Evolutionary conservation across 345 rosid genomes (phyloP).

Genomic region (Syzygium oleosum): DNA sequence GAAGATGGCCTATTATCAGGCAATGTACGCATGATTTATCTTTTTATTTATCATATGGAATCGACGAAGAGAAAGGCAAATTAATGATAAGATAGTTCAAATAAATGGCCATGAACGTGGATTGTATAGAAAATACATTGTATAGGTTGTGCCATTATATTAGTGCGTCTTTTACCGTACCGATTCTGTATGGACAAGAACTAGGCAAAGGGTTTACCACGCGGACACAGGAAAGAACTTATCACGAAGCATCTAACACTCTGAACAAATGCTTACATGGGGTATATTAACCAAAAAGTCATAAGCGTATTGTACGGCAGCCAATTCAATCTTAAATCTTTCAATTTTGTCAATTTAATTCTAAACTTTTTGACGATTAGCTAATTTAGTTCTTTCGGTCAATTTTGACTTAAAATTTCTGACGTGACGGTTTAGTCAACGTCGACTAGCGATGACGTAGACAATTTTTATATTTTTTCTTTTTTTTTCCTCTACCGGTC

Average conservation of each 20-base stretch:
- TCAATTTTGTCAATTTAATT: neutral
- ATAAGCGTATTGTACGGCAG: neutral
- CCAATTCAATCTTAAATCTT: accelerated
- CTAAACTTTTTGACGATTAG: neutral
- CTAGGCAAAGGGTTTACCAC: neutral
- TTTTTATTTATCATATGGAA: neutral
- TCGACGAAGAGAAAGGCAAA: neutral
- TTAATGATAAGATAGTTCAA: neutral
- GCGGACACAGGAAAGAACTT: neutral
- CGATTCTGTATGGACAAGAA: too few relatives aligned
- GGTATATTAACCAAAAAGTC: neutral
- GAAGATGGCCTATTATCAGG: neutral
- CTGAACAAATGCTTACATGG: neutral
- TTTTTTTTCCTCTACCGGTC: neutral
- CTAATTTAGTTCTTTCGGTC: neutral
- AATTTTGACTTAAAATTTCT: neutral
- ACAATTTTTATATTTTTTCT: neutral
- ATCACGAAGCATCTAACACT: neutral
- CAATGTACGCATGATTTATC: neutral
- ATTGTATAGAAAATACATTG: neutral
- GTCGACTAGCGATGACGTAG: accelerated
- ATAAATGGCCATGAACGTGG: neutral
- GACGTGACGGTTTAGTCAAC: neutral
- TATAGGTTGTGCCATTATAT: too few relatives aligned
- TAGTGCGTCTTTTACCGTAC: too few relatives aligned